Base-by-base conservation (phyloP, 352 stramenopile genomes). In the Stephanocyclus meneghinianus region DNA sequence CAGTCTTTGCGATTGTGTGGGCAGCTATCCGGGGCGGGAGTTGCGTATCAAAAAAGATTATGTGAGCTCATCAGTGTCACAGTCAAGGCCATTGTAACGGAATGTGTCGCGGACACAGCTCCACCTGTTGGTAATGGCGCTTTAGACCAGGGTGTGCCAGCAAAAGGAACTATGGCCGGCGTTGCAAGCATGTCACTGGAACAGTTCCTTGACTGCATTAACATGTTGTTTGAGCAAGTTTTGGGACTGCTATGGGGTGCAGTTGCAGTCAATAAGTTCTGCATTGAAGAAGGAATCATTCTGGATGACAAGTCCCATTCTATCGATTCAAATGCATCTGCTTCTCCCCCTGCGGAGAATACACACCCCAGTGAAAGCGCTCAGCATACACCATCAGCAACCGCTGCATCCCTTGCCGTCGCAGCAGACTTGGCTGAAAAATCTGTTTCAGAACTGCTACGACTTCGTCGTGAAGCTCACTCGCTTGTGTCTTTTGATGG, bases 401-500 rank as follows among this genome's bases (percentile, higher is more conserved):
- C 89, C 45, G 76, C 78, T 40, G 76, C 80, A 50, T 84, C 83
- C 26, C 53, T 91, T 48, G 65, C 81, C 10, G 55, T 76, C n/a
- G 86, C 81, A 16, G 78, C 83, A 37, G 89, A 94, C 18, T 71
- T 92, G 26, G 80, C 86, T 26, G 69, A 88, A 50, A 90, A 90
- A 65, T 91, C 84, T 18, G 86, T 93, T 71, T 86, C 83, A 30
- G 86, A 92, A 71, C 50, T 94, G 30, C 57, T 94, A 16, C 76
- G 86, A 59, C 76, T 92, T 16, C 73, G 91, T 61, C 87, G 90
- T 51, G 91, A 95, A 68, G 78, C 88, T 2, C 86, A 94, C 66
- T 90, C 87, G 10, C 71, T 91, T 11, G 74, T 94, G 13, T 83
- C 71, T 11, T 83, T 98, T 88, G 91, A 95, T n/a, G 94, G 98